Evolutionary conservation across 345 rosid genomes (phyloP).

Genomic region (Eucalyptus marginata): DNA sequence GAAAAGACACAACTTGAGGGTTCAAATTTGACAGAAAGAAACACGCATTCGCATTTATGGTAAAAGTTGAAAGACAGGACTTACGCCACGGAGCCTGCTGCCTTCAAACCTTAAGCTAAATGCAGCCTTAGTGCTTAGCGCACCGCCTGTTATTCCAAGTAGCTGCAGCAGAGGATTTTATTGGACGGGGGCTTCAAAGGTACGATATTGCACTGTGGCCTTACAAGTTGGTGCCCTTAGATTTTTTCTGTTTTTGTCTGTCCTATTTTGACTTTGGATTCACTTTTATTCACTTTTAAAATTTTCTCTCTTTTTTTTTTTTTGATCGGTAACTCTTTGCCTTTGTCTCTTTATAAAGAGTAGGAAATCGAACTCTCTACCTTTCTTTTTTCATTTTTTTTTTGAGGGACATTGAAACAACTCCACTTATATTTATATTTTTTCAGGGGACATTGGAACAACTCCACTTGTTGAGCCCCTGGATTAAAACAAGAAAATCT

Average conservation of each 20-base stretch:
- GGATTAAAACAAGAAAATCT: background rate
- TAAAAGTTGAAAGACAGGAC: background rate
- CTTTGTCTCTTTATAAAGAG: too few species aligned
- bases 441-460: too few species aligned
- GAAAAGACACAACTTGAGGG: background rate
- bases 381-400: accelerated
- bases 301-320: too few species aligned
- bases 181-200: background rate
- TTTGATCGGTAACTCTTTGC: too few species aligned
- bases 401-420: too few species aligned
- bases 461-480: background rate
- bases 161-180: background rate
- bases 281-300: too few species aligned
- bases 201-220: background rate
- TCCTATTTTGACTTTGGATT: too few species aligned
- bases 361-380: too few species aligned
- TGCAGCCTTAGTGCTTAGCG: background rate
- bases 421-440: too few species aligned
- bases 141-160: background rate
- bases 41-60: background rate
- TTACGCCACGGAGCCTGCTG: background rate
- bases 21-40: background rate
- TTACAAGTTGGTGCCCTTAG: background rate
- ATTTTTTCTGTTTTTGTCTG: accelerated
- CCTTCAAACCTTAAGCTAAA: background rate